Conservation (phyloP, 345 rosid species). For the Populus davidiana region DNA sequence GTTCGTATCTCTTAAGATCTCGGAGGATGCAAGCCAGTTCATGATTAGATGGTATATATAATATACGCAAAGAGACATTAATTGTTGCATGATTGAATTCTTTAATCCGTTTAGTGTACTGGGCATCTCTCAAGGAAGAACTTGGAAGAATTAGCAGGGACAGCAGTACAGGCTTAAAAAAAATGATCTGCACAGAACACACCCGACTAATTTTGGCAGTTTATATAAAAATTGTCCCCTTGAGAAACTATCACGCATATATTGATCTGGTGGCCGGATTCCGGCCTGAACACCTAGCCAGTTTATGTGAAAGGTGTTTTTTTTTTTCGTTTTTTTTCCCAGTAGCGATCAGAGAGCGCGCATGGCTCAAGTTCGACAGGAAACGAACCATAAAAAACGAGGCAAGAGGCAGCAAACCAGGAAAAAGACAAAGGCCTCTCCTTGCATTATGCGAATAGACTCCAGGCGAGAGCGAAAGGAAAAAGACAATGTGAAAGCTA, state of each 20-base stretch:
- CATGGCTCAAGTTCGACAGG: not conserved
- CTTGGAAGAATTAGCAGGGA: too few relatives aligned
- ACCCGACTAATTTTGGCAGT: not conserved
- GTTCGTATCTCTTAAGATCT: not conserved
- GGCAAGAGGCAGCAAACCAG: not conserved
- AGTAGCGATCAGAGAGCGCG: not conserved
- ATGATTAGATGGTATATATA: not conserved
- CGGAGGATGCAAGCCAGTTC: not conserved
- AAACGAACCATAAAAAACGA: not conserved
- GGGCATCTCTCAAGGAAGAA: not conserved
- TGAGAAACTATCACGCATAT: too few relatives aligned
- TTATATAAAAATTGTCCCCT: not conserved
- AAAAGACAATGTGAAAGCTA: not conserved
- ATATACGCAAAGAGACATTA: not conserved
- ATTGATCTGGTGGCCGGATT: too few relatives aligned
- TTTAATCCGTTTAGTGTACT: not conserved
- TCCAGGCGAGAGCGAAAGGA: not conserved
- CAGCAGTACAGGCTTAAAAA: not conserved
- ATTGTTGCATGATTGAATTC: not conserved
- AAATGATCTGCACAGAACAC: not conserved
- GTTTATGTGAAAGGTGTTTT: too few relatives aligned
- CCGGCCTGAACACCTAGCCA: too few relatives aligned
- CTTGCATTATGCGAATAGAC: not conserved
- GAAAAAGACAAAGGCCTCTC: not conserved
- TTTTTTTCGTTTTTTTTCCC: not conserved